Base-by-base conservation (phyloP, 73 alveolate genomes). In the Breviolum minutum region DNA sequence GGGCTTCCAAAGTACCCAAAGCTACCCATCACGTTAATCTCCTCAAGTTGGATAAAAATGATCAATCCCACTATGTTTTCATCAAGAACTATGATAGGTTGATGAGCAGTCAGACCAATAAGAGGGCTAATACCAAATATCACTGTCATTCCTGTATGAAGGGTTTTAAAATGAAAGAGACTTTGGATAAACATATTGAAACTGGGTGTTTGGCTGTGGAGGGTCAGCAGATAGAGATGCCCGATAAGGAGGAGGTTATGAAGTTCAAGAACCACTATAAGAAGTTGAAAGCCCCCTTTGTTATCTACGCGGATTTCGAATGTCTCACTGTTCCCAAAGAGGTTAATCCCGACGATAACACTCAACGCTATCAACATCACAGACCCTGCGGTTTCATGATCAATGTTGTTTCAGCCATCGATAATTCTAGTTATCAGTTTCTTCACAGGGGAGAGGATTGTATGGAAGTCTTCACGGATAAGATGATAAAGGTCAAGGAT, bases 161-260 rank as follows among this genome's bases (percentile, higher is more conserved):
- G 24, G 93, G 73, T 60, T 84, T 84, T 17, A n/a, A 8, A 0
- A 7, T 60, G 26, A 14, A 84, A 61, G 54, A 48, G 13, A 62
- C 10, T 48, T 60, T 84, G 26, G 69, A 48, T 24, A 10, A 48
- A 7, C 93, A 60, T 24, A 12, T 5, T 10, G 73, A 54, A 54
- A 84, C 11, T 5, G 93, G 93, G 2, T 84, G 93, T 84, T 60
- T 84, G 93, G 93, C 93, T 22, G 76, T 54, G 2, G 93, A 84
- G 22, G 93, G 40, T 14, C 93, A 84, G 27, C 26, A 7, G 0
- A 17, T 84, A 2, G 93, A 60, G 26, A 8, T 84, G 93, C 93
- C 93, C 2, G 5, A 8, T 0, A 12, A 27, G 16, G 71, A 82
- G 0, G 71, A 32, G 1, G 20, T 84, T 1, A 54, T 82, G 60